A percentile compares a stretch with the other conserved stretches of the same genome.
Evolutionary conservation across 2,329 filamentous ascomycete genomes (phyloP).

Genomic region (Sclerotiophoma versabilis): DNA sequence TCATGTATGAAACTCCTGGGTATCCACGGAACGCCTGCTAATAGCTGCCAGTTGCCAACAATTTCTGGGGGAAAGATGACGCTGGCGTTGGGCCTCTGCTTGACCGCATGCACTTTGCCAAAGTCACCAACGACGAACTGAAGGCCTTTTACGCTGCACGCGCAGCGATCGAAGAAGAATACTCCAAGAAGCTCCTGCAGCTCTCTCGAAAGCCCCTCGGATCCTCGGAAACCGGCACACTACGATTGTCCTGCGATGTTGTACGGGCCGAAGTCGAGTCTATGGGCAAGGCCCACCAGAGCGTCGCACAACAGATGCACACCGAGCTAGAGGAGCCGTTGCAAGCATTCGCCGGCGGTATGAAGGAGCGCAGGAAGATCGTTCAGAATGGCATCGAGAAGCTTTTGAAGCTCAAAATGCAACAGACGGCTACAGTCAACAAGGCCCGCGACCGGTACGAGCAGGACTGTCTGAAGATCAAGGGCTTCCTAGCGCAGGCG

Average conservation of each 20-base stretch:
- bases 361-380: constrained; percentile 97
- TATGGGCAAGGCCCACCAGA: constrained; percentile 92
- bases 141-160: constrained; percentile 91
- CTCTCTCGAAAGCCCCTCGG: constrained; percentile 89
- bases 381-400: constrained; percentile 94
- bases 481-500: constrained; percentile 95
- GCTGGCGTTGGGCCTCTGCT: constrained; percentile 90
- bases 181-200: constrained; percentile 84
- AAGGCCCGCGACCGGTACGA: constrained; percentile 97
- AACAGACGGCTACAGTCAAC: constrained; percentile 89
- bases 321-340: constrained; percentile 93
- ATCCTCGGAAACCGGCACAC: constrained; percentile 82
- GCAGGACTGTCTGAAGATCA: constrained; percentile 97
- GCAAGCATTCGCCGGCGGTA: constrained; percentile 86
- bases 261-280: constrained; percentile 88
- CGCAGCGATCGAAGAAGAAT: constrained; percentile 95
- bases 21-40: constrained; percentile 33
- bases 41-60: constrained; percentile 82
- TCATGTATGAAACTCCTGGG: constrained; percentile 64
- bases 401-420: constrained; percentile 87
- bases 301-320: constrained; percentile 93
- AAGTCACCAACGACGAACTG: constrained; percentile 87
- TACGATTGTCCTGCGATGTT: constrained; percentile 85
- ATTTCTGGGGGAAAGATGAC: constrained; percentile 99
- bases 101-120: constrained; percentile 92